A percentile compares a stretch with the other conserved stretches of the same genome.
Evolutionary conservation across 495 filamentous ascomycete genomes (phyloP).

Genomic region (Hyaloscypha hepaticicola): DNA sequence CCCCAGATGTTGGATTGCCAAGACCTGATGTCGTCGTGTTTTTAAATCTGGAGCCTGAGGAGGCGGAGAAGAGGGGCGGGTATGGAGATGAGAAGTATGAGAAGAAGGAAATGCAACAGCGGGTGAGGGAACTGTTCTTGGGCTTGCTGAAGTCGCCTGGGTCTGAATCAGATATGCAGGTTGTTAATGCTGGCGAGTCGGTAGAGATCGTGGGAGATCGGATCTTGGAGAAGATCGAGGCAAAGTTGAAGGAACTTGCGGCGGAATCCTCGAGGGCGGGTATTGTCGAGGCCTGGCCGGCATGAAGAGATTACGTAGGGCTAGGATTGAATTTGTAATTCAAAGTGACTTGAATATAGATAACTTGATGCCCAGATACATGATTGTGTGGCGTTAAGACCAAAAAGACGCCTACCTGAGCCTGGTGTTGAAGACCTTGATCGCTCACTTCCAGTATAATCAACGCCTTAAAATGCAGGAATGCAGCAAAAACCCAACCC

Average conservation of each 20-base stretch:
- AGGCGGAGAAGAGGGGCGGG: slow-evolving; percentile 72
- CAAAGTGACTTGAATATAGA: background rate
- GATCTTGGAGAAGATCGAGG: slow-evolving; percentile 40
- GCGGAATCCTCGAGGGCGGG: background rate
- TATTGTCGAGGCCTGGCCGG: slow-evolving; percentile 2
- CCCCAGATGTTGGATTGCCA: slow-evolving; percentile 84
- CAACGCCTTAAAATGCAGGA: slow-evolving; percentile 17
- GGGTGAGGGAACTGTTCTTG: slow-evolving; percentile 74
- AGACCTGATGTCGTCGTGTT: slow-evolving; percentile 87
- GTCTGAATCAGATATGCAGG: slow-evolving; percentile 43
- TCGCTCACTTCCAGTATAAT: slow-evolving; percentile 8
- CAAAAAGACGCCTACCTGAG: slow-evolving; percentile 23
- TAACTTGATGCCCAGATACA: background rate
- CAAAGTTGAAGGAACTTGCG: slow-evolving; percentile 5
- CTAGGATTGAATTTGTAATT: background rate
- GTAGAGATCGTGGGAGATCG: slow-evolving; percentile 52
- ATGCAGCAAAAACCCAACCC: slow-evolving; percentile 16
- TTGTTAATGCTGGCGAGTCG: slow-evolving; percentile 51
- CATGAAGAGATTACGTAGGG: background rate
- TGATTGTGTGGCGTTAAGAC: slow-evolving; percentile 33
- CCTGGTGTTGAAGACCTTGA: slow-evolving; percentile 33
- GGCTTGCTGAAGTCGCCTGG: slow-evolving; percentile 37
- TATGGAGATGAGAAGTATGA: slow-evolving; percentile 92
- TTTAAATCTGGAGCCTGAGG: slow-evolving; percentile 71
- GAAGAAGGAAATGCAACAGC: slow-evolving; percentile 74